Base-by-base conservation (phyloP, 2,329 filamentous ascomycete species). In the Acephala macrosclerotiorum region DNA sequence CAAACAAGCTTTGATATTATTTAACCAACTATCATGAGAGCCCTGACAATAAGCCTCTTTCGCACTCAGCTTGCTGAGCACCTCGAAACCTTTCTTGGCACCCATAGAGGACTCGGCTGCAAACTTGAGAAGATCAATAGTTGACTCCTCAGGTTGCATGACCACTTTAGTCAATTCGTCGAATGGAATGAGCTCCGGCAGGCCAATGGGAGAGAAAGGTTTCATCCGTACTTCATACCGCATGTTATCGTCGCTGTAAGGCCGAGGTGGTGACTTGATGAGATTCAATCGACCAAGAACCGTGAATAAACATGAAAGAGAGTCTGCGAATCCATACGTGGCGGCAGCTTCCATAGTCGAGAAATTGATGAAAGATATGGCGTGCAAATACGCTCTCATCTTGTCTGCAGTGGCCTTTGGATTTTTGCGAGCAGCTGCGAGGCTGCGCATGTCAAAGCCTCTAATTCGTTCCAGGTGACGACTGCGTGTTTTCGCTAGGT, bases 221-320 rank as follows among this genome's bases (percentile, higher is more conserved):
- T 91, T 91, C 89, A 92, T 90, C 59, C 90, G 86, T 1, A 91
- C 79, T 73, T 91, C 89, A 71, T 91, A 90, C 4, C 88, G 83
- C 22, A 89, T 78, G 1, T 77, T 72, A 29, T 86, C 81, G n/a
- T 82, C 82, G 33, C 85, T 85, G 74, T 90, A 91, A 1, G 85
- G 83, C 11, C 81, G 75, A 33, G 70, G 68, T 51, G 76, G 79
- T 5, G 73, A 40, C 51, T 80, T 74, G 68, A 88, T 71, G 72
- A 80, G 56, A 66, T 75, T 71, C 14, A 73, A 60, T 25, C 76
- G 73, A 47, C 42, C 58, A 1, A 91, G 78, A 0, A 87, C 77
- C 6, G 82, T 83, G 75, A 88, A 91, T 49, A 91, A 77, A 26
- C 82, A 74, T 9, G 72, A 77, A 22, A 87, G 75, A 9, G 82